Evolutionary conservation across 2,329 filamentous ascomycete genomes (phyloP).

Genomic region (Pseudopyricularia javanii): DNA sequence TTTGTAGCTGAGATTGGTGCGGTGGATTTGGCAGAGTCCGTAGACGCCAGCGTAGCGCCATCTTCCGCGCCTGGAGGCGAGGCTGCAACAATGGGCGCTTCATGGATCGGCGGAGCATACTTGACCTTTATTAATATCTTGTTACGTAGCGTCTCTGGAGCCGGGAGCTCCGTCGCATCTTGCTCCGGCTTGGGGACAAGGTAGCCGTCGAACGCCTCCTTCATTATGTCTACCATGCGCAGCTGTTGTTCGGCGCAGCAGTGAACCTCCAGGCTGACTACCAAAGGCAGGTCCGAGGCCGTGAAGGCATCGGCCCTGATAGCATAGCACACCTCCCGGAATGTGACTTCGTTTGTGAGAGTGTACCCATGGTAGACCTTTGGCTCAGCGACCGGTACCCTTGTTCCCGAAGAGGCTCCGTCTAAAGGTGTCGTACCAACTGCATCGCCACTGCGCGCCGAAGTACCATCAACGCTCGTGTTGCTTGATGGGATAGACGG

Average conservation of each 20-base stretch:
- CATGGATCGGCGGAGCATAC: constrained; percentile 36
- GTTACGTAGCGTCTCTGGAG: constrained; percentile 55
- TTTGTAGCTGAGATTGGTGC: constrained; percentile 4
- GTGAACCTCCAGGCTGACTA: constrained; percentile 90
- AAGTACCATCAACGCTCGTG: background rate
- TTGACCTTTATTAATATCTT: constrained; percentile 84
- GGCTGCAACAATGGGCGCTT: background rate
- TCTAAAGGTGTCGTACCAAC: background rate
- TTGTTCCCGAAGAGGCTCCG: background rate
- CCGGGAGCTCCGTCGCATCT: constrained; percentile 42
- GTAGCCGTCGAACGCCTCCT: constrained; percentile 64
- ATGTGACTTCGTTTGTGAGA: constrained; percentile 76
- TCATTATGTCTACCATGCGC: constrained; percentile 87
- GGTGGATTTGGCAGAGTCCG: constrained; percentile 9
- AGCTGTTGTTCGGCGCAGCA: constrained; percentile 70
- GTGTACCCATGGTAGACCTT: constrained; percentile 82
- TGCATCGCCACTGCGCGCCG: background rate
- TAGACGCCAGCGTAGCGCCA: background rate
- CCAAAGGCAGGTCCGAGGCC: constrained; percentile 67
- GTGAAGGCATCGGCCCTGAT: constrained; percentile 71
- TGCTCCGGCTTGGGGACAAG: constrained; percentile 46
- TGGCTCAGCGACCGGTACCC: constrained; percentile 42
- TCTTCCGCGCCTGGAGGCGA: background rate
- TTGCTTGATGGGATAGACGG: background rate
- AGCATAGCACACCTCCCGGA: constrained; percentile 71